Conservation (phyloP, 345 rosid genomes). For the Gossypium australe region DNA sequence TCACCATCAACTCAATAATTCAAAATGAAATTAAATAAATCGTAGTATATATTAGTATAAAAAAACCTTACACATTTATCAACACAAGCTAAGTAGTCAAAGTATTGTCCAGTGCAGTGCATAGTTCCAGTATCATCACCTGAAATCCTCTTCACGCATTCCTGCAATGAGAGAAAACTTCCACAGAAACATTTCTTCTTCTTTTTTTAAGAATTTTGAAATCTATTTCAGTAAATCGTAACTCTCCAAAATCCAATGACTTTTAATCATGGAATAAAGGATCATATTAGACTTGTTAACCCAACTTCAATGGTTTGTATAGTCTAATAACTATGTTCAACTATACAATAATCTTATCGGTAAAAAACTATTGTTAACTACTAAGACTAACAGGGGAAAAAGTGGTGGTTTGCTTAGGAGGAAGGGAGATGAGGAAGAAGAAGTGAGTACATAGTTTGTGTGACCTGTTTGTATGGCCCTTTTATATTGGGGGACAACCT, state of each 20-base stretch:
- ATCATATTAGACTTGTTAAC: too few relatives aligned
- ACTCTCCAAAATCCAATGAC: background rate
- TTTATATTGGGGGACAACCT: too few relatives aligned
- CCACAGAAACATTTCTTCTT: background rate
- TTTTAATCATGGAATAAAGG: too few relatives aligned
- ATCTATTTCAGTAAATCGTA: background rate
- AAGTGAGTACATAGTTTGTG: too few relatives aligned
- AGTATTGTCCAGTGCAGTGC: constrained; percentile 39
- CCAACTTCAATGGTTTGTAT: too few relatives aligned
- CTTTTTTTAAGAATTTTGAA: background rate
- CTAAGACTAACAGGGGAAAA: too few relatives aligned
- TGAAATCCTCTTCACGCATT: constrained; percentile 33
- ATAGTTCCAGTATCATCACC: constrained; percentile 20
- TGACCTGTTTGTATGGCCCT: too few relatives aligned
- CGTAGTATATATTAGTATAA: background rate
- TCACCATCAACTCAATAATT: background rate
- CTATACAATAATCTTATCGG: too few relatives aligned
- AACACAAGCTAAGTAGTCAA: constrained; percentile 30
- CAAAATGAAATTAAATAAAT: constrained; percentile 1
- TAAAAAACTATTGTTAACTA: too few relatives aligned
- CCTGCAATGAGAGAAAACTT: constrained; percentile 16
- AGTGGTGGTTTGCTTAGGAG: too few relatives aligned
- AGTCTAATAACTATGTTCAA: too few relatives aligned
- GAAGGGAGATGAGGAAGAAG: too few relatives aligned
- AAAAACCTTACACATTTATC: constrained; percentile 26